phyloP scores from a whole-genome alignment of 345 rosid genomes.

The Populus pruinosa region DNA sequence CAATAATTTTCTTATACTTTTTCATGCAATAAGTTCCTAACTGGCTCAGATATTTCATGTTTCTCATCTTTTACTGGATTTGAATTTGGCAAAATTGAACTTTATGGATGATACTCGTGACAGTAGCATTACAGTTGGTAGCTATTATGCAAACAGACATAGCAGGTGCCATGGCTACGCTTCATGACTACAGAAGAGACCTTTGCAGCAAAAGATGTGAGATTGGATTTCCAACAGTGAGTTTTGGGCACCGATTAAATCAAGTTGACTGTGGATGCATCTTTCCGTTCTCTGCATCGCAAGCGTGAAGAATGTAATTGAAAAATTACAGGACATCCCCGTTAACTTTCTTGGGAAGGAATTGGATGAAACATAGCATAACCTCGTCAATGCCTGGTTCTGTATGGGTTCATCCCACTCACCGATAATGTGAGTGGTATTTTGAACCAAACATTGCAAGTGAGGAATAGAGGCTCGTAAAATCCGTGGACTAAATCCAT shows the following conservation, averaged over 20 bases:
- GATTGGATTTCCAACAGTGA: background rate
- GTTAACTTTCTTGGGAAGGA: background rate
- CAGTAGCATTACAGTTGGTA: background rate
- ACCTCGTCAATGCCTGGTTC: too few relatives aligned
- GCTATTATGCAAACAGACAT: background rate
- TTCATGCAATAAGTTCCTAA: slow-evolving; percentile 17
- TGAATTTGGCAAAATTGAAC: background rate
- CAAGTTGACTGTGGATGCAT: background rate
- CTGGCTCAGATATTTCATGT: background rate
- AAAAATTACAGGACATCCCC: background rate
- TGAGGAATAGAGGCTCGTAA: too few relatives aligned
- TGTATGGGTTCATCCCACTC: too few relatives aligned
- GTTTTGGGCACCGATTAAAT: background rate
- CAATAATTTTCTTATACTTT: background rate
- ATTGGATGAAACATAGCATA: too few relatives aligned
- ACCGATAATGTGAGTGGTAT: too few relatives aligned
- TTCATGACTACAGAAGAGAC: background rate
- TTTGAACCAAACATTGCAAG: too few relatives aligned
- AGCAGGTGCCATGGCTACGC: background rate
- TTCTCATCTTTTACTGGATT: background rate
- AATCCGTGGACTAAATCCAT: too few relatives aligned
- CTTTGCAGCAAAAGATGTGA: background rate
- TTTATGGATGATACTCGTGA: background rate
- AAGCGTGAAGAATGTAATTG: background rate
- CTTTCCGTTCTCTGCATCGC: background rate